These are phyloP conservation scores for Pichia inconspicua DNA, from an alignment of 1,139 yeast genomes.

Conservation along the genomic window DNA sequence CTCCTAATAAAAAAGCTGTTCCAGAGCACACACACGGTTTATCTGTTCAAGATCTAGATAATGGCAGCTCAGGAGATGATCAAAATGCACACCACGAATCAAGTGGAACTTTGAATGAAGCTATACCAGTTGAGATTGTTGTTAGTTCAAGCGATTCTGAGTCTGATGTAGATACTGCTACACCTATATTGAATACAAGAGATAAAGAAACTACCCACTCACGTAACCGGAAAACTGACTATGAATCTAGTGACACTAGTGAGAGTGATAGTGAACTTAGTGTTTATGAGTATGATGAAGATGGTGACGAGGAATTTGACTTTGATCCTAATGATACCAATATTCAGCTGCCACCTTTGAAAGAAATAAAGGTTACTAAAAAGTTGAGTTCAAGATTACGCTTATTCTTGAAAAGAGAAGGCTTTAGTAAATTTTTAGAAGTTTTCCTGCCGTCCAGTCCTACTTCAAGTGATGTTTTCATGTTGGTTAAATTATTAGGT, in stretches of 20 bases:
- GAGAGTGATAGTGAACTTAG: constrained; percentile 12
- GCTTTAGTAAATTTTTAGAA: constrained; percentile 36
- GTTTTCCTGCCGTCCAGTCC: constrained; percentile 60
- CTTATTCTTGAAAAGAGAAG: constrained; percentile 50
- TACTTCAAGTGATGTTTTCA: constrained; percentile 43
- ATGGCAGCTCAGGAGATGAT: not conserved
- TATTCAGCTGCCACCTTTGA: constrained; percentile 14
- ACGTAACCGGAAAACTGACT: not conserved
- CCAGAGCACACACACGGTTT: not conserved
- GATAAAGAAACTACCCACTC: not conserved
- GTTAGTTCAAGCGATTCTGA: constrained; percentile 1
- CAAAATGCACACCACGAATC: not conserved
- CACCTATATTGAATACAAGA: not conserved
- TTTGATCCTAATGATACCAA: constrained; percentile 6
- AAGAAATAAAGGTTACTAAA: constrained; percentile 26
- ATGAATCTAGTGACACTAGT: constrained; percentile 6
- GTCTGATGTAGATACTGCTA: not conserved
- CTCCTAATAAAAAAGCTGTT: not conserved
- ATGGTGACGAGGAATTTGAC: constrained; percentile 8
- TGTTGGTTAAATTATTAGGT: constrained; percentile 44
- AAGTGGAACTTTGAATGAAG: not conserved
- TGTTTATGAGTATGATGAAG: constrained; percentile 10
- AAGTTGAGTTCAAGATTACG: constrained; percentile 45
- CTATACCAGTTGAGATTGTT: not conserved
- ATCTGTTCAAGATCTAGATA: not conserved